Percentiles rank a stretch among this genome's conserved stretches.
phyloP scores from a whole-genome alignment of 1,284 basidiomycete genomes.

The Fomitopsis palustris region DNA sequence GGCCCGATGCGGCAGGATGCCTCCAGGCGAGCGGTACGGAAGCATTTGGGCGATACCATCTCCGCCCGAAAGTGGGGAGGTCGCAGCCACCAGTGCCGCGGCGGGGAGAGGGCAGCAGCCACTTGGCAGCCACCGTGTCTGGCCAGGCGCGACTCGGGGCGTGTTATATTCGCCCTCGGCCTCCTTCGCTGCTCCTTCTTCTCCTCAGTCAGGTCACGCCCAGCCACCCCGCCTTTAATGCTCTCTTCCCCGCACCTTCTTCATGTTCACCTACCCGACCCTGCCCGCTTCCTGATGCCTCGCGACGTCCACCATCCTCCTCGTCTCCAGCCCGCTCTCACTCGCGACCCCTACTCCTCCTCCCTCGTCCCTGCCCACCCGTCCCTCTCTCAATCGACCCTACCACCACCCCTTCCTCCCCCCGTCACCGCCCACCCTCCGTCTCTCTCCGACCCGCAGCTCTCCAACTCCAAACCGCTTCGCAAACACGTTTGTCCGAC shows the following conservation, averaged over 20 bases:
- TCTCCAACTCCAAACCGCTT: constrained; percentile 6
- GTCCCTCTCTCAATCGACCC: not conserved
- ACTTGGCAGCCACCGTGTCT: not conserved
- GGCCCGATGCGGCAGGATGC: not conserved
- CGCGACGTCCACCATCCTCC: not conserved
- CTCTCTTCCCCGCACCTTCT: not conserved
- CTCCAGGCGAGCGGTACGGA: not conserved
- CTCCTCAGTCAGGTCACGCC: not conserved
- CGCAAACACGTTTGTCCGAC: constrained; percentile 43
- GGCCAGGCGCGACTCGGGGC: not conserved
- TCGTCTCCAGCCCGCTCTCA: not conserved
- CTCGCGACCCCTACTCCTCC: not conserved
- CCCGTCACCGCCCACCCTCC: not conserved
- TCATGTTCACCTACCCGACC: not conserved
- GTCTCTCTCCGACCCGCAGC: constrained; percentile 6
- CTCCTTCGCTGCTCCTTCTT: not conserved
- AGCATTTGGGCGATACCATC: not conserved
- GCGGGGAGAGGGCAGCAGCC: not conserved
- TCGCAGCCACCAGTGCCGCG: not conserved
- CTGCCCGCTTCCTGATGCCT: not conserved
- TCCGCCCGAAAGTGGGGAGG: constrained; percentile 2
- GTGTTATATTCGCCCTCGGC: constrained; percentile 2
- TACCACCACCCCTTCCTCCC: not conserved
- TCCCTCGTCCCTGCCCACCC: not conserved
- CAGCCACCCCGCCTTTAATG: constrained; percentile 1